Percentiles rank a stretch among this genome's conserved stretches.
Conservation (phyloP, 2,329 filamentous ascomycete genomes). For the Beauveria rudraprayagi region DNA sequence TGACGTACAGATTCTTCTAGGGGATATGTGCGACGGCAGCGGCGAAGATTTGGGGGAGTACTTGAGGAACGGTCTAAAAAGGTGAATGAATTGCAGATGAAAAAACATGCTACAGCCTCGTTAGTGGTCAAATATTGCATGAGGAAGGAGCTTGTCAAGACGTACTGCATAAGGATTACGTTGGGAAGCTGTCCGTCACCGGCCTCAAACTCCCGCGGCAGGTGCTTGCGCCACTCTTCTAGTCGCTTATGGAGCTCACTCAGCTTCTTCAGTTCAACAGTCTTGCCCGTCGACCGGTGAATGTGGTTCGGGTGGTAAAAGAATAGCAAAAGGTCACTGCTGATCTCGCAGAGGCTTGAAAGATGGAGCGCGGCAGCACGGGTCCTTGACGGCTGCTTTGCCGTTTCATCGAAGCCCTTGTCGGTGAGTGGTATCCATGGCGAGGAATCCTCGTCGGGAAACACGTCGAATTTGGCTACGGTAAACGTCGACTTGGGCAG, state of each 20-base stretch:
- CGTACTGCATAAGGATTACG: constrained; percentile 76
- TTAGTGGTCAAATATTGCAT: constrained; percentile 17
- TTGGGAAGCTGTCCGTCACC: constrained; percentile 85
- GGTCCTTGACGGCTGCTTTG: constrained; percentile 73
- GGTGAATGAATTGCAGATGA: constrained; percentile 88
- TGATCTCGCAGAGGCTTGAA: constrained; percentile 82
- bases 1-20: constrained; percentile 82
- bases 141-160: constrained; percentile 16
- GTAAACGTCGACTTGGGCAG: constrained; percentile 72
- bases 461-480: constrained; percentile 83
- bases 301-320: constrained; percentile 81
- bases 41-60: constrained; percentile 77
- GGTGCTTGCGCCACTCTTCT: constrained; percentile 77
- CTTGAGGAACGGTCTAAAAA: constrained; percentile 91
- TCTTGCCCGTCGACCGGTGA: constrained; percentile 59
- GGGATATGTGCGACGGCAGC: constrained; percentile 78
- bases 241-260: constrained; percentile 85
- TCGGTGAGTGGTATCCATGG: constrained; percentile 87
- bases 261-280: constrained; percentile 81
- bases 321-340: constrained; percentile 76
- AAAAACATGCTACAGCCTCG: constrained; percentile 75
- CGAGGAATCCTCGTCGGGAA: constrained; percentile 78
- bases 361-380: constrained; percentile 76
- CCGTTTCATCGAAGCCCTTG: constrained; percentile 62
- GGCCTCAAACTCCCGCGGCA: constrained; percentile 81